Conservation (phyloP, 176 grass and related monocot genomes). For the Chloris gayana region DNA sequence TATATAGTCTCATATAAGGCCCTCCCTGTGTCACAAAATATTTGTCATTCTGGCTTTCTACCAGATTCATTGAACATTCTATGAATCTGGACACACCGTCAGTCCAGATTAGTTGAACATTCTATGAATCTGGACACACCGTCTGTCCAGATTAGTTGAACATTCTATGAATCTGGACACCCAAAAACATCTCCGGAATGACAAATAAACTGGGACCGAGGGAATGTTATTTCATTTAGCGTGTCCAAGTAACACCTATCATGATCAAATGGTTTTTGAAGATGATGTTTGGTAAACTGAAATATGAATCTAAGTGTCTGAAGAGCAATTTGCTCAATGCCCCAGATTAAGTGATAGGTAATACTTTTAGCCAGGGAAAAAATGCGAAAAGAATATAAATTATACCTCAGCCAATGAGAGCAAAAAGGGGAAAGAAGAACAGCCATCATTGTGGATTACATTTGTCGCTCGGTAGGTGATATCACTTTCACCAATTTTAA, state of each 20-base stretch:
- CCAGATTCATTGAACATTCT: no score
- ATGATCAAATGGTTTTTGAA: neutral
- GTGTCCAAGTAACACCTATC: neutral
- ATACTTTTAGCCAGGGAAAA: slow-evolving; percentile 23
- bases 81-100: no score
- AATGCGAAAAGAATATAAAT: slow-evolving; percentile 26
- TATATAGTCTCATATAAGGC: neutral
- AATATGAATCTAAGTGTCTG: neutral
- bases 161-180: no score
- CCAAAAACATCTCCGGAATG: no score
- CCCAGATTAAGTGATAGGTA: slow-evolving; percentile 17
- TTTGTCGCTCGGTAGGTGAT: slow-evolving; percentile 72
- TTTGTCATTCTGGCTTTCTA: no score
- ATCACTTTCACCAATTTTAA: slow-evolving; percentile 86
- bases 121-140: no score
- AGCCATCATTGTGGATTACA: slow-evolving; percentile 74
- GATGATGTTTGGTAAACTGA: neutral
- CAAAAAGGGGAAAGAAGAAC: slow-evolving; percentile 86
- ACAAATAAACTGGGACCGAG: no score
- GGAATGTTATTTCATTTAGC: neutral
- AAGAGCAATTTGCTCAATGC: slow-evolving; percentile 30
- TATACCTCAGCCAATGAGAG: slow-evolving; percentile 96
- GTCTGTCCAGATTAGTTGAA: no score
- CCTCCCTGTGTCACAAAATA: no score
- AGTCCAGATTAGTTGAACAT: no score